Base-by-base conservation (phyloP, 352 stramenopile species). In the Phytophthora colocasiae region DNA sequence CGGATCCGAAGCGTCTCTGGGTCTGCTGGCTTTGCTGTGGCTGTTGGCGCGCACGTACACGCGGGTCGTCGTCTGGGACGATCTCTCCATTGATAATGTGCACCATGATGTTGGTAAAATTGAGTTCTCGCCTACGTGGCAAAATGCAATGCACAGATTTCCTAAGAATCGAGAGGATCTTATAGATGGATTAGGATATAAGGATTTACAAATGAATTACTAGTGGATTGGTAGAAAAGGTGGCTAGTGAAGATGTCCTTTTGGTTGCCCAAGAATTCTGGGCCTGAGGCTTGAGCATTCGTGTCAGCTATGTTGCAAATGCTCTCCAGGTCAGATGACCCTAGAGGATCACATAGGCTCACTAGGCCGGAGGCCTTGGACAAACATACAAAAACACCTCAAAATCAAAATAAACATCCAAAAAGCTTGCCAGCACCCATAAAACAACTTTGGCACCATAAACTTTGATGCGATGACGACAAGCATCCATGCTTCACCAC, bases 71-170 rank as follows among this genome's bases (percentile, higher is more conserved):
- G 73, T 96, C 87, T 41, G 66, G 49, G 17, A 96, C 85, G 77
- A 96, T 96, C 60, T 96, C 87, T 50, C 87, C 87, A 55, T 96
- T 96, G 67, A 96, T 91, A 50, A 96, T 96, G 72, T 94, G 87
- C 69, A 96, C 87, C 87, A 95, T 95, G 31, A 40, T 63, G 46
- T 10, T 44, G 29, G n/a, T 24, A 12, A n/a, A 41, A 39, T 38
- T 43, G 39, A 55, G 4, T 31, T 58, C 14, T 59, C 45, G 19
- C 36, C 24, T 27, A 63, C 60, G 60, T 68, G 60, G 60, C 60
- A 68, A 63, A 45, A 55, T 61, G 41, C 11, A 67, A 43, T 12
- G 12, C 2, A 15, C 22, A 32, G 29, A 60, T 66, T 15, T 66
- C 48, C 48, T 66, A 66, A 66, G 36, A 17, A 34, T 12, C 6